Base-by-base conservation (phyloP, 2,329 filamentous ascomycete species). In the Trichoderma koningiopsis region DNA sequence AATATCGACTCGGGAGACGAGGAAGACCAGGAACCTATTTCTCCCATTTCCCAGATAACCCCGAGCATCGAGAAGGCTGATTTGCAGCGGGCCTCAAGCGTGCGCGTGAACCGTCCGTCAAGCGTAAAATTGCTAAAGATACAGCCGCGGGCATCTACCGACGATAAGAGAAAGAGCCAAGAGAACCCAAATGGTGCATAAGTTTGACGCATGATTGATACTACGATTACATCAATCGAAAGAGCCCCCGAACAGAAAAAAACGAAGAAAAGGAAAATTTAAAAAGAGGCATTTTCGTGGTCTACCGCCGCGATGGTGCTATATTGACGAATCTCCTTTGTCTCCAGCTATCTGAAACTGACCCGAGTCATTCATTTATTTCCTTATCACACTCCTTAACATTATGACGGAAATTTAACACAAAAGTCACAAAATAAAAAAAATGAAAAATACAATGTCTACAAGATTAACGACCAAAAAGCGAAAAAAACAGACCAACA, bases 121-220 rank as follows among this genome's bases (percentile, higher is more conserved):
- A 94, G 91, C 75, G 92, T 92, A 13, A 91, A 88, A 79, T 80
- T 95, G 63, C 81, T 96, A 61, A 89, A 94, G 61, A 84, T 94
- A 58, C 84, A 55, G 24, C 84, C 87, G 27, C 83, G 86, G 31
- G 77, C 78, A 56, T 90, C 87, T 27, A 79, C 81, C 14, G 88
- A 89, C 71, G 81, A 79, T 53, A 84, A 81, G 76, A 78, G 76
- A 75, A 78, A 71, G 73, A 75, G 71, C 72, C 72, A 73, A 70
- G 76, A 74, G 69, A 63, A 16, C 13, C 3, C 29, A 7, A 68
- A 68, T 1, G 49, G 59, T 16, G 31, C 27, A 35, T 55, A 63
- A 29, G 11, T 35, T n/a, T 53, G 37, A 37, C 13, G 52, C 71
- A 35, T 73, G 72, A 72, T 70, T 69, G 72, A 67, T 64, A 60